Evolutionary conservation across 2,329 filamentous ascomycete species (phyloP), one percentile per base, ranked within the genome.

Genomic region (Exophiala aquamarina): DNA sequence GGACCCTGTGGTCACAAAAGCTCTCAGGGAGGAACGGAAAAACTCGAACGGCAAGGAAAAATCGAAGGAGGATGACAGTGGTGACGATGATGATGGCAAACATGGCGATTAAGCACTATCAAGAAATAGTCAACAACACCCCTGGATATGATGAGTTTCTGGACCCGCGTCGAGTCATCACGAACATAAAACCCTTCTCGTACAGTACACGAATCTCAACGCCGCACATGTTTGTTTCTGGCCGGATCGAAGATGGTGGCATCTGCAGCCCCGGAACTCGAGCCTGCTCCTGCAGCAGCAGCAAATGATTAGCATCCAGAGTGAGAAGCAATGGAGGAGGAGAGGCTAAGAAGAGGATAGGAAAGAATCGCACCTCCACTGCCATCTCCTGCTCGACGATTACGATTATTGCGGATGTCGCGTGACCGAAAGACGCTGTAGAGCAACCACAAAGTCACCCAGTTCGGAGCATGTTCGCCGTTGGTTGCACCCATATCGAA

Each of bases 1-100:
- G 10, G 79, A 85, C 59, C 77, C 86, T 54, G 70, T 66, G 46
- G 77, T 82, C 15, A 72, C 70, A 2, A 68, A 78, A 52, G 77
- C 74, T 5, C 59, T 82, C 50, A 72, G 70, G 52, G 69, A 79
- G 31, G 73, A 79, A 21, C 59, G 75, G 18, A 63, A 65, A 26
- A 62, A 70, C 42, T 68, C 68, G 49, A 63, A 59, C 34, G 60
- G 59, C 28, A 62, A 55, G 29, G 62, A 64, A 45, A 58, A 52
- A 23, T 55, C 57, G 15, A 64, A 68, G 31, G 60, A 65, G 21
- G 64, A 66, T 15, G 60, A 67, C 10, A 63, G 70, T 4, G 67
- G 71, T 6, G 51, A 63, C 6, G 58, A 59, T 14, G 51, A 54
- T 5, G 48, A 57, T 49, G 58, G 60, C 49, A 50, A 42, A 48